Evolutionary conservation across 352 stramenopile genomes (phyloP), one percentile per base, ranked within the genome.

Genomic region (Globisporangium irregulare): DNA sequence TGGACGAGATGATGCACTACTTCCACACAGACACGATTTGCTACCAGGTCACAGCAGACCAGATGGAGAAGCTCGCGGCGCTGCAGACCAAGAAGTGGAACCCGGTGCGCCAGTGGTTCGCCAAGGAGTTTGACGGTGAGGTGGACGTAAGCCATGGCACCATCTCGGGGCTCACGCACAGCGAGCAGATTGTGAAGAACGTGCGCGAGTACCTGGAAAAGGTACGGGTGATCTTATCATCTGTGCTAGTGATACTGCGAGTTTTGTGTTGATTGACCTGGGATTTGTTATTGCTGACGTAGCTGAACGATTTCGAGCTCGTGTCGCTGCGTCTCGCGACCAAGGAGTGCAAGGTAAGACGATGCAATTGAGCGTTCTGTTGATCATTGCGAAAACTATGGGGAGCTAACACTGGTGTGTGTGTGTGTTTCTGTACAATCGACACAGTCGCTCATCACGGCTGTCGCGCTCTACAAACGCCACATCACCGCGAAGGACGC

Each of bases 11-110:
- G 73, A 75, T 94, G 75, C 87, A 94, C 70, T 96, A 94, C 72
- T 68, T 96, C 63, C 77, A 93, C 70, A 93, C 87, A 54, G 89
- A 96, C 76, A 96, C 87, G n/a, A 76, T 95, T n/a, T 95, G 87
- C 80, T 95, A 93, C 70, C 81, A 92, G 65, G 82, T 94, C 15
- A 92, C 87, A 34, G 84, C 79, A 24, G 82, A 91, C 60, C 87
- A 94, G 66, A 77, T 92, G 66, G 87, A 94, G 46, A 91, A 93
- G 71, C 86, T 96, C n/a, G 77, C 87, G 51, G 62, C 73, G 57
- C 71, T 89, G 51, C 89, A 96, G 79, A 77, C 90, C 50, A 94
- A 94, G 77, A 94, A 93, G 74, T 96, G 89, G 89, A 77, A 81
- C 14, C 80, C 89, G 25, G 72, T 96, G 36, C 87, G 87, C 73